phyloP scores from a whole-genome alignment of 1,139 yeast genomes.

The Diutina mesorugosa region DNA sequence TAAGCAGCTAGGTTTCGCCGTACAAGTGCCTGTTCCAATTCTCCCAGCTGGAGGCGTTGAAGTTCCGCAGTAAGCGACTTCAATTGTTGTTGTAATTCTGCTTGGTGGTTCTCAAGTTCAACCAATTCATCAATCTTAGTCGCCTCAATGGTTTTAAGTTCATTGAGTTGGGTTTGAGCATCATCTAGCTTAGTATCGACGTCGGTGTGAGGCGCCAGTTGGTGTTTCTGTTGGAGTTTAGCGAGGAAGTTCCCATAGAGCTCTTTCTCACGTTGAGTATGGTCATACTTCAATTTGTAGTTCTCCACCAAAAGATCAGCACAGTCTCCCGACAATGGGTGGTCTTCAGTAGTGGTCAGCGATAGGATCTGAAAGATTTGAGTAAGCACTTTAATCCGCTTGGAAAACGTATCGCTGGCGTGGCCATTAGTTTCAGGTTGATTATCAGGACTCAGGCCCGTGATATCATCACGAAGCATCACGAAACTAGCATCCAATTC shows the following conservation, averaged over 20 bases:
- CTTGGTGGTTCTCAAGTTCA: slow-evolving; percentile 28
- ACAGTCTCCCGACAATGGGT: slow-evolving; percentile 85
- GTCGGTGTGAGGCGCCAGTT: slow-evolving; percentile 17
- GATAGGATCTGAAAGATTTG: slow-evolving; percentile 45
- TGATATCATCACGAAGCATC: neutral
- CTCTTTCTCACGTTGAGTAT: slow-evolving; percentile 67
- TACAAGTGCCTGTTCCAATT: slow-evolving; percentile 30
- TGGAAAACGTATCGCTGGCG: slow-evolving; percentile 8
- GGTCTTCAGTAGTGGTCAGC: slow-evolving; percentile 62
- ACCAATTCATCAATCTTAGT: slow-evolving; percentile 29
- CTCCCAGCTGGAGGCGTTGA: slow-evolving; percentile 18
- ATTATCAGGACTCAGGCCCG: neutral
- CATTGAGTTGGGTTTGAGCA: slow-evolving; percentile 28
- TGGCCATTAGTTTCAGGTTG: neutral
- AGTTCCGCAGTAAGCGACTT: slow-evolving; percentile 25
- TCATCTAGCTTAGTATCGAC: slow-evolving; percentile 13
- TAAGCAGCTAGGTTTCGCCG: slow-evolving; percentile 40
- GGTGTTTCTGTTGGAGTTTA: slow-evolving; percentile 34
- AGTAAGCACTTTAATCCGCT: slow-evolving; percentile 41
- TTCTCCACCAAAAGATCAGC: slow-evolving; percentile 56
- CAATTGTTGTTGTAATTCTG: slow-evolving; percentile 26
- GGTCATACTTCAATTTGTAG: slow-evolving; percentile 60
- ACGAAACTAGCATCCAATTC: neutral
- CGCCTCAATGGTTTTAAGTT: slow-evolving; percentile 18
- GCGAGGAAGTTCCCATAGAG: slow-evolving; percentile 61